These are phyloP conservation scores for Graphilbum fragrans DNA, from an alignment of 2,329 filamentous ascomycete species.

Conservation along the genomic window DNA sequence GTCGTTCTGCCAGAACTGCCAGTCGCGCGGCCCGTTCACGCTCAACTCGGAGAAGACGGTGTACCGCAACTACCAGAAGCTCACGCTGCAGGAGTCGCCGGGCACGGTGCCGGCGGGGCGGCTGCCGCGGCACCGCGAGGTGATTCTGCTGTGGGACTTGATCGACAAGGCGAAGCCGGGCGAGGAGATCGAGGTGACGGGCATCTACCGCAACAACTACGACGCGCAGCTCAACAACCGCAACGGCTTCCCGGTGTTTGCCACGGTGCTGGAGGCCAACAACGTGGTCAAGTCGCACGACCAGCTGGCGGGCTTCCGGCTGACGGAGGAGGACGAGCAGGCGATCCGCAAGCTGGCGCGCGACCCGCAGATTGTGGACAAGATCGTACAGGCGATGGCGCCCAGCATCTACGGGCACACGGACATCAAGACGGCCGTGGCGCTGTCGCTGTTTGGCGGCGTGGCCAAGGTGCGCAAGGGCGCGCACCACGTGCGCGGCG, in stretches of 20 bases:
- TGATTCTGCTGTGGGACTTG: constrained; percentile 91
- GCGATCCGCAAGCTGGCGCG: constrained; percentile 78
- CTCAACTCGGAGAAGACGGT: constrained; percentile 96
- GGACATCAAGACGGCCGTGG: constrained; percentile 94
- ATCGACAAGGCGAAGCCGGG: constrained; percentile 96
- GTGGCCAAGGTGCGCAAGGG: constrained; percentile 86
- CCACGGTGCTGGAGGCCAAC: constrained; percentile 94
- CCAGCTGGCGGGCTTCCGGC: constrained; percentile 87
- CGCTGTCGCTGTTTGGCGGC: constrained; percentile 86
- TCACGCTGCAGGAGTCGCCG: constrained; percentile 93
- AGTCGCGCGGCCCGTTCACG: constrained; percentile 87
- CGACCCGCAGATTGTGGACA: constrained; percentile 85
- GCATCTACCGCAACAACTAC: constrained; percentile 96
- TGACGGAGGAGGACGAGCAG: constrained; percentile 91
- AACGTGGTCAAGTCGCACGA: constrained; percentile 96
- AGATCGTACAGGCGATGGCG: constrained; percentile 84
- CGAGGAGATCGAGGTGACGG: constrained; percentile 94
- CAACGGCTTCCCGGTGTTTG: constrained; percentile 96
- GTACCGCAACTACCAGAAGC: constrained; percentile 96
- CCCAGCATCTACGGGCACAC: constrained; percentile 95
- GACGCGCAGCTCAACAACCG: constrained; percentile 96
- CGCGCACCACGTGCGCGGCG: constrained; percentile 81
- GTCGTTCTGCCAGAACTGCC: constrained; percentile 91
- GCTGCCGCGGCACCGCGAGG: constrained; percentile 83
- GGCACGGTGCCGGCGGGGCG: constrained; percentile 94